Conservation (phyloP, 83 land plant genomes). For the Thuja plicata region DNA sequence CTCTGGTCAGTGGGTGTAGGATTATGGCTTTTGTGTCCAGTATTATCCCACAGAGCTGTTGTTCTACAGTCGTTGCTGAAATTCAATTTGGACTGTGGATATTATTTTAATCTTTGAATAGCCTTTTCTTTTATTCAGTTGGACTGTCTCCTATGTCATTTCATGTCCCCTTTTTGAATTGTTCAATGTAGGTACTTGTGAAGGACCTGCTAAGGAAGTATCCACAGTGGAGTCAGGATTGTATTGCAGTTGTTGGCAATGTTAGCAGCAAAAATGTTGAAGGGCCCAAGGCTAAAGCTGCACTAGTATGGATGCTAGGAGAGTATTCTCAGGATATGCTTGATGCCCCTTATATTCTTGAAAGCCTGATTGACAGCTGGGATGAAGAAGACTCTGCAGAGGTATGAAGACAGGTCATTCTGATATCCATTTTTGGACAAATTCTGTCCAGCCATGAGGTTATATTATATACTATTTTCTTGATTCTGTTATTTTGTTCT, state of each 20-base stretch:
- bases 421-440: neutral
- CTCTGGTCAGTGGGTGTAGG: constrained; percentile 61
- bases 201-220: constrained; percentile 95
- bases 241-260: constrained; percentile 99
- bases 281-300: constrained; percentile 97
- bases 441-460: neutral
- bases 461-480: neutral
- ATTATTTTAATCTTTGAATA: neutral
- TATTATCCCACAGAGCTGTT: neutral
- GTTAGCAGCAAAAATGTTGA: constrained; percentile 94
- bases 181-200: constrained; percentile 75
- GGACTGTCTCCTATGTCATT: neutral
- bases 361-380: constrained; percentile 89
- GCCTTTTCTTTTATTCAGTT: neutral
- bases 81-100: neutral
- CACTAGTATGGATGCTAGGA: constrained; percentile 99
- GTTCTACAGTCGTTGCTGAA: neutral
- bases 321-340: constrained; percentile 96
- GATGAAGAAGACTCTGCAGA: constrained; percentile 92
- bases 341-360: constrained; percentile 95
- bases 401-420: constrained; percentile 36
- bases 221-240: constrained; percentile 99
- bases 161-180: neutral
- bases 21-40: neutral
- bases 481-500: neutral